Evolutionary conservation across 805 yeast species (phyloP).

Genomic region (Kurtzmaniella fragi): DNA sequence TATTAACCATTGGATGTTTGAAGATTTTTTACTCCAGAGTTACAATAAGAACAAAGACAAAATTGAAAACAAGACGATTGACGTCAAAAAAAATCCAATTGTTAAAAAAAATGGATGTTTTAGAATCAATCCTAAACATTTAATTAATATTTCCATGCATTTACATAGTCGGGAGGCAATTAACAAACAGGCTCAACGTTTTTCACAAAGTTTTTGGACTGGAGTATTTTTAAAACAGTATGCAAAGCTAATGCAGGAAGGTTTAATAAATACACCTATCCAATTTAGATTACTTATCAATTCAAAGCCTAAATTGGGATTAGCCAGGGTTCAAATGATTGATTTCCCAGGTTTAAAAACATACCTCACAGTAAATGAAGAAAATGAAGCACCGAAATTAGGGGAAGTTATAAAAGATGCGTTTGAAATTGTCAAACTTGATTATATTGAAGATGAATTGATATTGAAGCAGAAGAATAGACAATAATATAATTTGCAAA

Average conservation of each 20-base stretch:
- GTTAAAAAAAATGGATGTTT: neutral
- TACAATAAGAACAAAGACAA: neutral
- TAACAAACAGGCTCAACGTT: conserved; percentile 17
- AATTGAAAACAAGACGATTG: conserved; percentile 2
- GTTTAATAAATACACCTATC: conserved; percentile 14
- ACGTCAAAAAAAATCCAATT: neutral
- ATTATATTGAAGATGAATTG: conserved; percentile 32
- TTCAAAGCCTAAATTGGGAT: conserved; percentile 20
- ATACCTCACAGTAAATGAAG: conserved; percentile 17
- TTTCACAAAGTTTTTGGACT: conserved; percentile 31
- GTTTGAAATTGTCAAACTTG: conserved; percentile 21
- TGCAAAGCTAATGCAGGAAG: conserved; percentile 11
- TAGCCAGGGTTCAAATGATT: conserved; percentile 17
- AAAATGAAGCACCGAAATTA: conserved; percentile 14
- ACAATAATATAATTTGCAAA: too few relatives aligned
- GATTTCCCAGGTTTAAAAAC: conserved; percentile 20
- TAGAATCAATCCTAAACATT: neutral
- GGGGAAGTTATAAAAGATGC: conserved; percentile 18
- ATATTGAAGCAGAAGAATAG: conserved; percentile 7
- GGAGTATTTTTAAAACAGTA: conserved; percentile 30
- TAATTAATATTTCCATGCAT: conserved; percentile 19
- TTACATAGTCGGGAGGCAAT: conserved; percentile 27
- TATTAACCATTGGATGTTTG: conserved; percentile 72
- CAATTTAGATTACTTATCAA: conserved; percentile 19
- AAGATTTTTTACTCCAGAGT: conserved; percentile 11